Conservation (phyloP, 495 filamentous ascomycete species). For the Margaritispora aquatica region DNA sequence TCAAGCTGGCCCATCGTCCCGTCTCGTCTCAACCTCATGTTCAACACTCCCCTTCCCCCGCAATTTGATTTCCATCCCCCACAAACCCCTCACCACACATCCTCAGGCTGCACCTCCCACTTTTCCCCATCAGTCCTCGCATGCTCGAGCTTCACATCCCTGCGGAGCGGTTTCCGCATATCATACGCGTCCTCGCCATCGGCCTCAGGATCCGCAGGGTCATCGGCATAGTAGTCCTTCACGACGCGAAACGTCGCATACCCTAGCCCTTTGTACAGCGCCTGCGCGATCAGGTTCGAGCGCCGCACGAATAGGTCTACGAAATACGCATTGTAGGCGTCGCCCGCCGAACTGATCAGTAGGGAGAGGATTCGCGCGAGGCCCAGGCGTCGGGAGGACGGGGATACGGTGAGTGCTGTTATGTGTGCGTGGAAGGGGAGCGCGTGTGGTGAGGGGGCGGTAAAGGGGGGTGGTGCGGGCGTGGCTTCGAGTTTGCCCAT, state of each 20-base stretch:
- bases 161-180: constrained; percentile 87
- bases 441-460: constrained; percentile 71
- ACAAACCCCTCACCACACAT: constrained; percentile 61
- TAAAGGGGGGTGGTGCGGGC: constrained; percentile 59
- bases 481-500: constrained; percentile 95
- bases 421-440: constrained; percentile 98
- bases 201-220: constrained; percentile 41
- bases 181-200: constrained; percentile 81
- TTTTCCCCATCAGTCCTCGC: constrained; percentile 77
- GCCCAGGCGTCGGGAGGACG: constrained; percentile 75
- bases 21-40: too few species aligned
- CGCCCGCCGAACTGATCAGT: constrained; percentile 71
- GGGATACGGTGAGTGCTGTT: constrained; percentile 89
- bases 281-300: constrained; percentile 79
- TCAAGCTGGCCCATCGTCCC: too few species aligned
- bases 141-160: constrained; percentile 73
- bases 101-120: constrained; percentile 69
- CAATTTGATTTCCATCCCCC: background rate
- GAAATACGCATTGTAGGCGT: constrained; percentile 83
- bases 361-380: constrained; percentile 74
- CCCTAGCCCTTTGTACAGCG: constrained; percentile 86
- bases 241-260: constrained; percentile 83
- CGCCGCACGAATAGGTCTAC: constrained; percentile 90
- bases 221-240: constrained; percentile 84
- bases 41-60: too few species aligned